Evolutionary conservation across 2,329 filamentous ascomycete genomes (phyloP).

Genomic region (Alternaria arborescens): DNA sequence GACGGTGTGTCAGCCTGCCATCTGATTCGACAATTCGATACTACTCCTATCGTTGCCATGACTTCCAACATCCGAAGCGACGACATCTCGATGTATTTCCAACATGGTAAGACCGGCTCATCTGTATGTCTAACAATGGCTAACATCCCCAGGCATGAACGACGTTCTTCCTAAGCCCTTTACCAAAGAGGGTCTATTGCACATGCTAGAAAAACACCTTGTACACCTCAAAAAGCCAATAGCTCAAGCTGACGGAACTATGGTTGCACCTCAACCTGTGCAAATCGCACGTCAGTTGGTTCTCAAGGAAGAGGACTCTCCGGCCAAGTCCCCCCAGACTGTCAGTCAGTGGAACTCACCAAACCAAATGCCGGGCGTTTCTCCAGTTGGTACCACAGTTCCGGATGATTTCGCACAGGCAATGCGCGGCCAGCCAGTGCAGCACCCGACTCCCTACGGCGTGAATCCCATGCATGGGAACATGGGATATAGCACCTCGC

Average conservation of each 20-base stretch:
- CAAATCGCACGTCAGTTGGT: constrained; percentile 61
- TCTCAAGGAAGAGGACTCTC: constrained; percentile 70
- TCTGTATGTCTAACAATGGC: background rate
- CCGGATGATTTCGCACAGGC: constrained; percentile 58
- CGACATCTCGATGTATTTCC: constrained; percentile 96
- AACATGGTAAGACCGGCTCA: constrained; percentile 74
- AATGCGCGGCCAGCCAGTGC: constrained; percentile 49
- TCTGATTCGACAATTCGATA: constrained; percentile 86
- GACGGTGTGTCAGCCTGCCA: constrained; percentile 95
- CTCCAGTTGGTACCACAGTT: constrained; percentile 60
- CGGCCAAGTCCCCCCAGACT: constrained; percentile 67
- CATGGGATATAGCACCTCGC: constrained; percentile 52
- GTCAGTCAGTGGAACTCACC: constrained; percentile 72
- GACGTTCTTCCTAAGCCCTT: constrained; percentile 97
- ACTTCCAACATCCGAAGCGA: constrained; percentile 97
- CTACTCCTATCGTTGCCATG: constrained; percentile 94
- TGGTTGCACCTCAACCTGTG: constrained; percentile 63
- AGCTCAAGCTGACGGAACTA: constrained; percentile 49
- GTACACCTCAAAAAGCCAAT: constrained; percentile 78
- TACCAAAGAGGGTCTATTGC: constrained; percentile 81
- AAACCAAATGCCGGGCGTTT: constrained; percentile 65
- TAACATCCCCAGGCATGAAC: constrained; percentile 79
- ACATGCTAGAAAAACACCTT: constrained; percentile 86
- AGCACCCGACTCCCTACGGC: constrained; percentile 50
- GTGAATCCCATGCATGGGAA: constrained; percentile 46